These are phyloP conservation scores for Aureobasidium lini DNA, from an alignment of 2,329 filamentous ascomycete genomes.

Conservation along the genomic window DNA sequence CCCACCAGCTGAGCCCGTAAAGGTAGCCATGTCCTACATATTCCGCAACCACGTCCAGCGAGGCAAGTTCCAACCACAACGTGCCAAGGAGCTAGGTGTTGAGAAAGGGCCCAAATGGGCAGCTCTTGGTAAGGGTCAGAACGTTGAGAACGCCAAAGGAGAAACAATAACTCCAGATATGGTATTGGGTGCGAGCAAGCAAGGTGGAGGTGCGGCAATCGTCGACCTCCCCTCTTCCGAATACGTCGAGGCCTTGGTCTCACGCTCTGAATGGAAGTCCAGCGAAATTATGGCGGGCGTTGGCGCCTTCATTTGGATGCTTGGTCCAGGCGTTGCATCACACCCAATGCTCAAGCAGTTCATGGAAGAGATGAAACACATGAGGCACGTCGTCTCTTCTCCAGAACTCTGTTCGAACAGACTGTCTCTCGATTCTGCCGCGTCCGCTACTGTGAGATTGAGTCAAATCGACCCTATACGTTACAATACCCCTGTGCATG, in stretches of 20 bases:
- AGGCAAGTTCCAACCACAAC: conserved; percentile 67
- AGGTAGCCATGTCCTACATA: conserved; percentile 75
- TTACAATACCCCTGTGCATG: conserved; percentile 62
- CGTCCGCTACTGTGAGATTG: conserved; percentile 60
- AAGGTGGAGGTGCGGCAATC: conserved; percentile 68
- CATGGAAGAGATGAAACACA: conserved; percentile 51
- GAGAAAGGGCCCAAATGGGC: conserved; percentile 51
- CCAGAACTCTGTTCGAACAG: conserved; percentile 68
- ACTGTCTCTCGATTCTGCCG: conserved; percentile 60
- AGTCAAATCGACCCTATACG: conserved; percentile 64
- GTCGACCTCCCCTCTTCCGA: conserved; percentile 66
- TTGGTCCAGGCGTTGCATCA: conserved; percentile 59
- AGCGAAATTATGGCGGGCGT: conserved; percentile 59
- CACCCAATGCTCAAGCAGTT: conserved; percentile 61
- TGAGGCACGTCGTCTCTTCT: conserved; percentile 73
- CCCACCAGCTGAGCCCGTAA: conserved; percentile 59
- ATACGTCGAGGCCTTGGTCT: conserved; percentile 63
- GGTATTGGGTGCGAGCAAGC: conserved; percentile 63
- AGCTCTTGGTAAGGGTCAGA: conserved; percentile 55
- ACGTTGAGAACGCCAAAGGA: conserved; percentile 57
- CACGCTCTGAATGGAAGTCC: conserved; percentile 64
- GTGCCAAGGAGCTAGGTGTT: conserved; percentile 60
- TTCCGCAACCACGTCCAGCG: conserved; percentile 67
- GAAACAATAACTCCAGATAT: conserved; percentile 72
- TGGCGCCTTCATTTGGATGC: conserved; percentile 68